Conservation (phyloP, 169 alveolate genomes). For the Cystoisospora suis region DNA sequence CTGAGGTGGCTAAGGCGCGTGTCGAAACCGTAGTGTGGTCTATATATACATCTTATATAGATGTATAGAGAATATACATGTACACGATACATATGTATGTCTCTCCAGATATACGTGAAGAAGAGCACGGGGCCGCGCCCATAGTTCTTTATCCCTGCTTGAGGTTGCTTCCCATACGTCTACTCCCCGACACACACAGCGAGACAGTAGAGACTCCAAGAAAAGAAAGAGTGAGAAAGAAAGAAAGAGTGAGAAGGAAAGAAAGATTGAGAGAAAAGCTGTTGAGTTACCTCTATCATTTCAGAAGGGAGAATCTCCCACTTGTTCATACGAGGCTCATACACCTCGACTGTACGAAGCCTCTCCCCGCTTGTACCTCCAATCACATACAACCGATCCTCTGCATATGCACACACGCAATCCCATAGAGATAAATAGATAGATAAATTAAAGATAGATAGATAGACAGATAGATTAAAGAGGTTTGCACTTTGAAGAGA, state of each 20-base stretch:
- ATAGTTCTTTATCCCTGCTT: neutral
- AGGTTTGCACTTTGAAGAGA: neutral
- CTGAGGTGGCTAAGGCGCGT: neutral
- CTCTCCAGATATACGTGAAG: neutral
- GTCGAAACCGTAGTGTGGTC: too few relatives aligned
- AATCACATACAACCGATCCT: constrained; percentile 76
- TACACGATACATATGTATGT: neutral
- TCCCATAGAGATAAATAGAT: neutral
- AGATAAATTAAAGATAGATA: too few relatives aligned
- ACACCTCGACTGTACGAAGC: constrained; percentile 84
- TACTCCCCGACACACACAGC: neutral
- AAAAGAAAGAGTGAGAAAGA: neutral
- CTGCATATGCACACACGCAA: constrained; percentile 61
- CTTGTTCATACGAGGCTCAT: constrained; percentile 85
- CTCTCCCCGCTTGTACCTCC: constrained; percentile 89
- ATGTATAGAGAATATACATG: neutral
- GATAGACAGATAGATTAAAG: neutral
- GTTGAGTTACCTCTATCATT: constrained; percentile 75
- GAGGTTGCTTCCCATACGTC: constrained; percentile 1
- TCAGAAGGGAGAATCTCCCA: constrained; percentile 83
- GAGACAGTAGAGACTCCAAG: neutral
- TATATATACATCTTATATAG: too few relatives aligned
- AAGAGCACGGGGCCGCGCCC: too few relatives aligned
- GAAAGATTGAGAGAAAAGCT: neutral
- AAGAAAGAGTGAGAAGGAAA: neutral